phyloP scores from a whole-genome alignment of 495 filamentous ascomycete genomes.

The Ramalina intermedia region DNA sequence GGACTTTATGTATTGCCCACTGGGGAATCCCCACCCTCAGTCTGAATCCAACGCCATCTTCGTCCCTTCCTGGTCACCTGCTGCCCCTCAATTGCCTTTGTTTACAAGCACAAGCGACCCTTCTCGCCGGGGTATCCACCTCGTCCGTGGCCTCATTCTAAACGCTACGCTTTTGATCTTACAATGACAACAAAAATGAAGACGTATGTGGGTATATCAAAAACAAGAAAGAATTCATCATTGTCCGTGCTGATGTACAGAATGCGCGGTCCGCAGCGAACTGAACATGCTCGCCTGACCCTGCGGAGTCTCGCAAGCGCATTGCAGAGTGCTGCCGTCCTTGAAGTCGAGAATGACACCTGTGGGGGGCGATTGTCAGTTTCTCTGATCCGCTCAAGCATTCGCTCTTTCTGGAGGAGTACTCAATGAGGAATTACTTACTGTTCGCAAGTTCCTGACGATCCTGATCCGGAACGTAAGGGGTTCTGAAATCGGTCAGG shows the following conservation, averaged over 20 bases:
- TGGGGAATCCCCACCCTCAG: too few species aligned
- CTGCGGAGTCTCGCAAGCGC: slow-evolving; percentile 66
- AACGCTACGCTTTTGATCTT: not conserved
- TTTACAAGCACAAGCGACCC: too few species aligned
- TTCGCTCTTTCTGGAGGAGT: too few species aligned
- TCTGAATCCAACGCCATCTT: too few species aligned
- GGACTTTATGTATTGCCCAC: too few species aligned
- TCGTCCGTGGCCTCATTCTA: too few species aligned
- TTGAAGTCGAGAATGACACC: slow-evolving; percentile 60
- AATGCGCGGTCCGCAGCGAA: slow-evolving; percentile 8
- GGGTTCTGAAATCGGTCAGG: slow-evolving; percentile 62
- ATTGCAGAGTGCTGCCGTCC: slow-evolving; percentile 71
- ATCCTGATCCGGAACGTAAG: slow-evolving; percentile 74
- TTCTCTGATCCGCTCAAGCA: not conserved
- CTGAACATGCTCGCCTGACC: slow-evolving; percentile 51
- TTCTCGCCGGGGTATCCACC: too few species aligned
- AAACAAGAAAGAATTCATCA: not conserved
- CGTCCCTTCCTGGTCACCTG: too few species aligned
- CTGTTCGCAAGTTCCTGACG: slow-evolving; percentile 78
- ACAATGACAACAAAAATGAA: not conserved
- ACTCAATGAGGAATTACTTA: slow-evolving; percentile 13
- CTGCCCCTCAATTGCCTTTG: too few species aligned
- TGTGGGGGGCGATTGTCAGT: not conserved
- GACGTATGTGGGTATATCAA: slow-evolving; percentile 2
- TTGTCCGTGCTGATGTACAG: not conserved